phyloP scores from a whole-genome alignment of 2,329 filamentous ascomycete species.

The Tolypocladium paradoxum region DNA sequence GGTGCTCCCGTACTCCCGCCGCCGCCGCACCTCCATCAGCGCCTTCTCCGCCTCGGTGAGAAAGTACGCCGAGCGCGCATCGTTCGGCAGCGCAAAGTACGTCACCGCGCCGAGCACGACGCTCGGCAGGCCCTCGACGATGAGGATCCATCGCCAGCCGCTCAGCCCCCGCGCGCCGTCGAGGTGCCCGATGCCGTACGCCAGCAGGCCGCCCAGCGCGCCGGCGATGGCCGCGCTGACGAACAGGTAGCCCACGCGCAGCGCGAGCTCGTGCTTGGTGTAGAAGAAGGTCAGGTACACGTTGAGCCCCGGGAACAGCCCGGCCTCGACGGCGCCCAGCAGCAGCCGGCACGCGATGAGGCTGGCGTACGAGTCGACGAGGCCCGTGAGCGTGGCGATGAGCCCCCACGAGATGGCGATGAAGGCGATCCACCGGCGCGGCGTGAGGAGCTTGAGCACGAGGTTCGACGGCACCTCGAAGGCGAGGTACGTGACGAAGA shows the following conservation, averaged over 20 bases:
- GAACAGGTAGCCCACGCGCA: slow-evolving; percentile 65
- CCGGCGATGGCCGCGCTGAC: slow-evolving; percentile 61
- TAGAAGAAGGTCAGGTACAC: slow-evolving; percentile 69
- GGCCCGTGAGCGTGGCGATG: slow-evolving; percentile 57
- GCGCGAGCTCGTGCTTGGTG: slow-evolving; percentile 59
- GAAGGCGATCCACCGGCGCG: slow-evolving; percentile 52
- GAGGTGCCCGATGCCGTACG: slow-evolving; percentile 64
- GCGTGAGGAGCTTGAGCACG: slow-evolving; percentile 51
- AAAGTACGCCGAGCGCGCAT: slow-evolving; percentile 45
- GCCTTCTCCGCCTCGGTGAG: slow-evolving; percentile 49
- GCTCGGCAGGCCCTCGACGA: slow-evolving; percentile 38
- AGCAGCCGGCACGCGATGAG: slow-evolving; percentile 60
- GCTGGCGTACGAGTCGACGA: slow-evolving; percentile 53
- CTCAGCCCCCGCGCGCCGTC: slow-evolving; percentile 51
- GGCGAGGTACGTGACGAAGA: slow-evolving; percentile 53
- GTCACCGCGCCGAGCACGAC: slow-evolving; percentile 23
- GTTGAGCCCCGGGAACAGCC: slow-evolving; percentile 58
- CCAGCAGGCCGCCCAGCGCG: slow-evolving; percentile 60
- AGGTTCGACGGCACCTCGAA: slow-evolving; percentile 58
- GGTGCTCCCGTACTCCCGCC: slow-evolving; percentile 36
- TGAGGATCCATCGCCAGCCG: slow-evolving; percentile 65
- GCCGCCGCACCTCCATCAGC: slow-evolving; percentile 41
- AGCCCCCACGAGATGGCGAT: slow-evolving; percentile 57
- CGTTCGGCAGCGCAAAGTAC: slow-evolving; percentile 25
- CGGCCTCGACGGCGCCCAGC: slow-evolving; percentile 58